Percentiles rank a stretch among this genome's conserved stretches.
phyloP scores from a whole-genome alignment of 202 grass and related monocot species.

The Carex arenaria region DNA sequence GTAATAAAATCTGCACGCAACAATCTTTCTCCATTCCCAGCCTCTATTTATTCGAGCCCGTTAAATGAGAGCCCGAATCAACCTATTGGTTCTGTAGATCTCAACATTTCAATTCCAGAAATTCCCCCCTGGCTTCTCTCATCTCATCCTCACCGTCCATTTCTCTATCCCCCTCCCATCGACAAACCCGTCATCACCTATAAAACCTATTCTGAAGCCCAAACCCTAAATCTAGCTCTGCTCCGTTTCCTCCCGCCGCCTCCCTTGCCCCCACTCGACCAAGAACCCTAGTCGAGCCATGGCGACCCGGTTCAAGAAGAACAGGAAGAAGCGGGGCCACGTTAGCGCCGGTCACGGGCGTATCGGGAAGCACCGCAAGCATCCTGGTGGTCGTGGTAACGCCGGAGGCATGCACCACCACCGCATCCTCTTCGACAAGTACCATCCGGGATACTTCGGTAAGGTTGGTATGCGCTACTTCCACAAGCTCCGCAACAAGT shows the following conservation, averaged over 20 bases:
- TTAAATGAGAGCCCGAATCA: not conserved
- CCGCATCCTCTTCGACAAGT: slow-evolving; percentile 98
- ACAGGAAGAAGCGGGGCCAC: slow-evolving; percentile 90
- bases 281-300: slow-evolving; percentile 28
- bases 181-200: not conserved
- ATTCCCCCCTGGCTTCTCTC: not conserved
- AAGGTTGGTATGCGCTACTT: slow-evolving; percentile 99
- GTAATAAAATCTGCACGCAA: not conserved
- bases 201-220: not conserved
- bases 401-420: slow-evolving; percentile 97
- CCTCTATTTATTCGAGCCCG: not conserved
- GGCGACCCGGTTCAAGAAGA: slow-evolving; percentile 91
- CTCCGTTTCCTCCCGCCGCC: not conserved
- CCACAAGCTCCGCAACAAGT: slow-evolving; percentile 86
- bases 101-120: no score
- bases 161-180: not conserved
- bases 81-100: not conserved
- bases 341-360: slow-evolving; percentile 79
- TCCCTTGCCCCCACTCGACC: not conserved
- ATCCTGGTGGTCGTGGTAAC: slow-evolving; percentile 82
- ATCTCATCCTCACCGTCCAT: not conserved
- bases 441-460: slow-evolving; percentile 79
- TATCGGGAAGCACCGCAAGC: slow-evolving; percentile 93
- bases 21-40: not conserved
- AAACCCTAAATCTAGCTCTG: not conserved